Evolutionary conservation across 1,284 basidiomycete species (phyloP), one percentile per base, ranked within the genome.

Genomic region (Ceratobasidium sp.): DNA sequence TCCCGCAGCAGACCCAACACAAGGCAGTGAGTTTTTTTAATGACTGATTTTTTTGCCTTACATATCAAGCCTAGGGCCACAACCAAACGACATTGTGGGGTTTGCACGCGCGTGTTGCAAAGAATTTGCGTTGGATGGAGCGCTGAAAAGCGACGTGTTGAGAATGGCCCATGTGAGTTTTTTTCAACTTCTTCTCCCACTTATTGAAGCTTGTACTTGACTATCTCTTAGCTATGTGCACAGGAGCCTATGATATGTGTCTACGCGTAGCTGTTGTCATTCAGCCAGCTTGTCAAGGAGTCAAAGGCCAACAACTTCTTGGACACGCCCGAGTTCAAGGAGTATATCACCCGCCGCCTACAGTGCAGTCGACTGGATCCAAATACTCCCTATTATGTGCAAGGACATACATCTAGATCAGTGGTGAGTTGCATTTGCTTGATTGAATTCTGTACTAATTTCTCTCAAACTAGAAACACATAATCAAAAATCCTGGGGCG

Each of bases 101-200:
- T 65, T 44, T 65, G 62, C 62, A 1, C 12, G 12, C 20, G 17
- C 6, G 44, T 73, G 69, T 23, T 73, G 69, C 44, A n/a, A 62
- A 42, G 69, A 73, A 38, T 73, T 73, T 73, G 69, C 56, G 6
- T 56, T 73, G n/a, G 61, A 33, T 17, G 57, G 61, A 40, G 2
- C 13, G 13, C 20, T 42, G 15, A 73, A 73, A 28, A 42, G 26
- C 28, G 56, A 73, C 23, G 57, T 62, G 7, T 28, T 73, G 33
- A 44, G 13, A 38, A 48, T 3, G 2, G 61, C 38, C 9, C 13
- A 73, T 23, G 69, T 73, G 23, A 28, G 69, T 13, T 20, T 9
- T 46, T 33, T 10, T 33, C n/a, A 15, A 46, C 5, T 46, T 20
- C 15, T 12, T 59, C 13, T 9, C 38, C 17, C 42, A 28, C 28